Percentiles rank a stretch among this genome's conserved stretches.
phyloP scores from a whole-genome alignment of 2,329 filamentous ascomycete species.

The Trichoderma atroviride region DNA sequence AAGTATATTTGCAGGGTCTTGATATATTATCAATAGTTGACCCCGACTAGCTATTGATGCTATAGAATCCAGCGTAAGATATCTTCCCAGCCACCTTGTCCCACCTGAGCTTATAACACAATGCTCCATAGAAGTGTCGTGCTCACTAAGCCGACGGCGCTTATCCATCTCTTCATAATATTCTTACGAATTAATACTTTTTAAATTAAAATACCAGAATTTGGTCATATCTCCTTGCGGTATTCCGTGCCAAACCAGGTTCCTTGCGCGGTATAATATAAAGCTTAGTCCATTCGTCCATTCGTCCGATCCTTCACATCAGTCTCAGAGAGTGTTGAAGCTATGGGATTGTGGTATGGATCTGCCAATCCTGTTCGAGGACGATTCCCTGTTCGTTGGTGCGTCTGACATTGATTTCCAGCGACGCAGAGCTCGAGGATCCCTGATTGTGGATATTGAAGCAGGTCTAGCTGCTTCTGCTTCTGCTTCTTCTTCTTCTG shows the following conservation, averaged over 20 bases:
- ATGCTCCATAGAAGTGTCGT: background rate
- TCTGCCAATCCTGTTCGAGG: background rate
- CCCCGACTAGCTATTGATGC: background rate
- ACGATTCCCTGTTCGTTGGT: background rate
- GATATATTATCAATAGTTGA: background rate
- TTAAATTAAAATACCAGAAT: background rate
- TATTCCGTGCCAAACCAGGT: background rate
- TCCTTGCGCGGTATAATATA: background rate
- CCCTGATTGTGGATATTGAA: background rate
- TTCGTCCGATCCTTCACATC: too few species aligned
- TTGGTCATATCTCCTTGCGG: background rate
- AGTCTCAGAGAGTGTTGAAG: conserved; percentile 12
- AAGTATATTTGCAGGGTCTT: background rate
- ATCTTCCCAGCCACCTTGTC: background rate
- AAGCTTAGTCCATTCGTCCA: background rate
- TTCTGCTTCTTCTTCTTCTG: background rate
- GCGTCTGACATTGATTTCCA: conserved; percentile 26
- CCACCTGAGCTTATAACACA: background rate
- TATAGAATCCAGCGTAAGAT: background rate
- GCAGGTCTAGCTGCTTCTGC: background rate
- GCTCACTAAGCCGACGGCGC: background rate
- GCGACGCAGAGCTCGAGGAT: background rate
- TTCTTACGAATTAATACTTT: conserved; percentile 7
- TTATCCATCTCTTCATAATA: conserved; percentile 24
- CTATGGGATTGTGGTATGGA: conserved; percentile 20